Base-by-base conservation (phyloP, 306 rosid species). In the Acacia melanoxylon region DNA sequence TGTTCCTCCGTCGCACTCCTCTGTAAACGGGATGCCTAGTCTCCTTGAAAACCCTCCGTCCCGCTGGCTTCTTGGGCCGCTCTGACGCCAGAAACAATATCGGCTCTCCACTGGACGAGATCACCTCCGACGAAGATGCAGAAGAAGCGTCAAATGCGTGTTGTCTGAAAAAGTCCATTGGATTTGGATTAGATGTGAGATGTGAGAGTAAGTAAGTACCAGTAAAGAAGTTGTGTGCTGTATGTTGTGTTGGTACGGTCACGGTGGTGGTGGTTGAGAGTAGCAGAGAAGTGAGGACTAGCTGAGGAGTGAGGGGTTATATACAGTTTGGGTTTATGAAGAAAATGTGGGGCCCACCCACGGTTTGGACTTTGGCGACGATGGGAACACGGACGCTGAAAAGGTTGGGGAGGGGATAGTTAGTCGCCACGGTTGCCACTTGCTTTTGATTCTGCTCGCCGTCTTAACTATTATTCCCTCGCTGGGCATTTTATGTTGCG, bases 21-120 rank as follows among this genome's bases (percentile, higher is more conserved):
- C 97, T 71, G 72, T 80, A 95, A 24, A 95, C 83, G 0, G 99
- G 99, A 85, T 95, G 99, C 22, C 98, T 83, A 0, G 99, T 95
- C 78, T 93, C 99, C 82, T 89, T 93, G 85, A 93, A 92, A 2
- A 89, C 76, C 58, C 88, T 75, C 24, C 97, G 69, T 10, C 99
- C 99, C 0, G 98, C 97, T 2, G 86, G 83, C 29, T 87, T 92
- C 92, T 95, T 95, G 0, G 99, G 98, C 15, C 69, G n/a, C 79
- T 78, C 75, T 1, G 98, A 87, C 4, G 98, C 93, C 31, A 95
- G 29, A n/a, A 52, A n/a, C 2, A 13, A 1, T 14, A 82, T 61
- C 8, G 88, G 78, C 1, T 59, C 20, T 8, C 84, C 87, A 27
- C 63, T 67, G 6, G 82, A 77, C 10, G 72, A 72, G 61, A 19